These are phyloP conservation scores for Falciphora oryzae DNA, from an alignment of 2,329 filamentous ascomycete genomes.

Conservation along the genomic window DNA sequence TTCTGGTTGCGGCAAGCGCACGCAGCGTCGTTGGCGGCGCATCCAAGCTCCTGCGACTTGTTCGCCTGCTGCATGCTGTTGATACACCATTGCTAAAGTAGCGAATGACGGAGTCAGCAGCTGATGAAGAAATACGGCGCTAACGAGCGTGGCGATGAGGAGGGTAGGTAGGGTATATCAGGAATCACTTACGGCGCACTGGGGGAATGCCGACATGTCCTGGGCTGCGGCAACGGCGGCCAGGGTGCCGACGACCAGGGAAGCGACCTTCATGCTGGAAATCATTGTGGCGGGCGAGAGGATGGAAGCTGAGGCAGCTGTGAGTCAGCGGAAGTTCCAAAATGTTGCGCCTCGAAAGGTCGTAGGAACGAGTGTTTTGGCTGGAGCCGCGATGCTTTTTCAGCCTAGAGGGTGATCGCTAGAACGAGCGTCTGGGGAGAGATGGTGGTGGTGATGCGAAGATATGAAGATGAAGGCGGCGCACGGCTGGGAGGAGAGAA, in stretches of 20 bases:
- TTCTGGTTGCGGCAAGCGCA: constrained; percentile 43
- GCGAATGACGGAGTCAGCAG: not conserved
- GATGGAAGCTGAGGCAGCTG: not conserved
- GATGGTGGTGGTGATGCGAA: not conserved
- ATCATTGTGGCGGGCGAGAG: not conserved
- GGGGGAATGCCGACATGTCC: constrained; percentile 34
- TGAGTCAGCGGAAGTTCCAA: not conserved
- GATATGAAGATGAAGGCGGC: not conserved
- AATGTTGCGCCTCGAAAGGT: not conserved
- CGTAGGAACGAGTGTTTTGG: not conserved
- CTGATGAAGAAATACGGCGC: not conserved
- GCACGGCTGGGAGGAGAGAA: not conserved
- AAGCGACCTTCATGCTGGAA: constrained; percentile 10
- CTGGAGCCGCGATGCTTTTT: not conserved
- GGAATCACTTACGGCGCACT: constrained; percentile 45
- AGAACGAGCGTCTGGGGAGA: not conserved
- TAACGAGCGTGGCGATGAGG: constrained; percentile 10
- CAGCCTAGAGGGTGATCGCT: not conserved
- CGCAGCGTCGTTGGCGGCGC: constrained; percentile 31
- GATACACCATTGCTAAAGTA: constrained; percentile 29
- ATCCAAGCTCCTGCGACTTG: constrained; percentile 40
- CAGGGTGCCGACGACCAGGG: constrained; percentile 33
- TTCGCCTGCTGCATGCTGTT: constrained; percentile 39
- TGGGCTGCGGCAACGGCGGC: constrained; percentile 37
- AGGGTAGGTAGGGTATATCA: constrained; percentile 9